Percentiles rank a stretch among this genome's conserved stretches.
Evolutionary conservation across 345 rosid genomes (phyloP).

Genomic region (Eutrema yunnanense): DNA sequence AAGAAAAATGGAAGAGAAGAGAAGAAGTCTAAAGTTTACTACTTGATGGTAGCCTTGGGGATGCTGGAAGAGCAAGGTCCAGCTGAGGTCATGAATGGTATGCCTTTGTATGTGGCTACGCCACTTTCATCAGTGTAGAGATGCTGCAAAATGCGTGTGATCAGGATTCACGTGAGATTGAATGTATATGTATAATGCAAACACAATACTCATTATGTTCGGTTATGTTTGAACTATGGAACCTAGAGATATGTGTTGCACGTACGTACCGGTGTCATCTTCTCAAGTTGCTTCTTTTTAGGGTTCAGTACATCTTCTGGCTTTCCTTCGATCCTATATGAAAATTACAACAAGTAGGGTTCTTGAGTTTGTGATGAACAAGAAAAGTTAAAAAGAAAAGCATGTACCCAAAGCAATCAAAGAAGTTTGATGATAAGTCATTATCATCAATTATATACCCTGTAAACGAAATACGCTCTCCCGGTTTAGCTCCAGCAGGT

Average conservation of each 20-base stretch:
- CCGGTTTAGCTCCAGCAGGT: slow-evolving; percentile 74
- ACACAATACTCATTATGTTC: not conserved
- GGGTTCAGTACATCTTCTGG: slow-evolving; percentile 95
- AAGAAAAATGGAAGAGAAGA: not conserved
- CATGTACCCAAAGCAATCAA: slow-evolving; percentile 8
- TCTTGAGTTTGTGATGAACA: not conserved
- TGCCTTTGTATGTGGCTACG: slow-evolving; percentile 86
- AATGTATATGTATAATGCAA: not conserved
- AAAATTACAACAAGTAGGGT: slow-evolving; percentile 1
- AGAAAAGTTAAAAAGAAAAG: not conserved
- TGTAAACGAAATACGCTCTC: slow-evolving; percentile 63
- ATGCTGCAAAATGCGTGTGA: slow-evolving; percentile 43
- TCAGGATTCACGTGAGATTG: not conserved
- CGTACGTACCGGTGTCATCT: slow-evolving; percentile 75
- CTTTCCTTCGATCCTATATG: slow-evolving; percentile 77
- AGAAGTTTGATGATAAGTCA: not conserved
- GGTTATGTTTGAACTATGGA: not conserved
- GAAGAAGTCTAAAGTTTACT: slow-evolving; percentile 24
- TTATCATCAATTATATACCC: slow-evolving; percentile 40
- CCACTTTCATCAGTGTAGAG: slow-evolving; percentile 87
- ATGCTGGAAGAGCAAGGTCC: slow-evolving; percentile 80
- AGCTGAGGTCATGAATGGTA: slow-evolving; percentile 87
- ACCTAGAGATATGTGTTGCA: not conserved
- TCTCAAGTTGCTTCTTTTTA: slow-evolving; percentile 92
- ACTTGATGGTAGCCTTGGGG: slow-evolving; percentile 74